A percentile compares a stretch with the other conserved stretches of the same genome.
phyloP scores from a whole-genome alignment of 192 early-diverging fungal genomes.

The Coemansia sp. region DNA sequence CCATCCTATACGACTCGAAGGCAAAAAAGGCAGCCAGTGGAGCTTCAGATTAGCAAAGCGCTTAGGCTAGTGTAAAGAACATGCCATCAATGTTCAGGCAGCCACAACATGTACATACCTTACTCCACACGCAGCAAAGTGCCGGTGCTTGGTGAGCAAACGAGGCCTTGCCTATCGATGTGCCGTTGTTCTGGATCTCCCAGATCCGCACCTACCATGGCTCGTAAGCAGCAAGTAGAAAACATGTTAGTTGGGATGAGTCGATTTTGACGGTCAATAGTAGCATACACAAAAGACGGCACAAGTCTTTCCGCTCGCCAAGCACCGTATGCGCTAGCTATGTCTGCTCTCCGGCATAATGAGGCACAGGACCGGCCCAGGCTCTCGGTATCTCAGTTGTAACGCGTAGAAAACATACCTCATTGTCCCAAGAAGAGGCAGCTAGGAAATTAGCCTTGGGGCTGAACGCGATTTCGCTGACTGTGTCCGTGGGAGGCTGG shows the following conservation, averaged over 20 bases:
- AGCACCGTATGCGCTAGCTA: not conserved
- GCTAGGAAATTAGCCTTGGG: conserved; percentile 81
- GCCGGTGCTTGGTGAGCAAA: conserved; percentile 82
- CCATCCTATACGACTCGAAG: conserved; percentile 67
- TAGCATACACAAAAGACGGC: not conserved
- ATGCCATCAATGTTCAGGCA: not conserved
- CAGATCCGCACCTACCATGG: conserved; percentile 82
- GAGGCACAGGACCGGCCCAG: not conserved
- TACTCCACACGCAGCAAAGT: conserved; percentile 78
- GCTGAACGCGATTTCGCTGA: conserved; percentile 79
- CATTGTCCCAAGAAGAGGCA: conserved; percentile 88
- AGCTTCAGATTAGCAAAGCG: not conserved
- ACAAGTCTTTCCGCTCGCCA: not conserved
- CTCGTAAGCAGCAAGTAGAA: not conserved
- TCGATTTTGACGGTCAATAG: not conserved
- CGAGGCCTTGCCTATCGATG: conserved; percentile 71
- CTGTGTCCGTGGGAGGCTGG: conserved; percentile 70
- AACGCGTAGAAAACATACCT: conserved; percentile 25
- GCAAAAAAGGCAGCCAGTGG: not conserved
- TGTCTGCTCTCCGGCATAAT: not conserved
- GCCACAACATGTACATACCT: conserved; percentile 33
- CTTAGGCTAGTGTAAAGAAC: not conserved
- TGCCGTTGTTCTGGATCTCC: conserved; percentile 77
- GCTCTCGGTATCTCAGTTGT: not conserved
- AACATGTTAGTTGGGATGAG: not conserved